Base-by-base conservation (phyloP, 2,329 filamentous ascomycete species). In the Phaeosphaeriaceae sp. region DNA sequence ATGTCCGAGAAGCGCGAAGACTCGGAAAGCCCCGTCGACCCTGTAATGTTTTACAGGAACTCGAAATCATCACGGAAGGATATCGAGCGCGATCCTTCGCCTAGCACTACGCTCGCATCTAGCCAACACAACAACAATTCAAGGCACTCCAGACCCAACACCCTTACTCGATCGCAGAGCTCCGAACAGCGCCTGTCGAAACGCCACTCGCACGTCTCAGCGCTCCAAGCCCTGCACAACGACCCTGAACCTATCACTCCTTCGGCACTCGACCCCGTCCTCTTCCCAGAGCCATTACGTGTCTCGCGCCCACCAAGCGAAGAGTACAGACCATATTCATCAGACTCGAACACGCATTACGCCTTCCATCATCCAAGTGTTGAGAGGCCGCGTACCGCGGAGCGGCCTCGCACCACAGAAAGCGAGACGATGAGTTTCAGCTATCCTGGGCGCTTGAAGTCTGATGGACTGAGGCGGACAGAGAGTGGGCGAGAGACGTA, bases 231-330 rank as follows among this genome's bases (percentile, higher is more conserved):
- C 10, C 22, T 26, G 40, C 55, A 19, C 52, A 47, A n/a, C 52
- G 54, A 7, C 49, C 55, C 17, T 52, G 57, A 46, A 55, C 56
- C 24, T 46, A 47, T 47, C 13, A 32, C 49, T 24, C 53, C 56
- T 0, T 24, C 21, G 3, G 23, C 22, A 9, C 21, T 40, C 44
- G 44, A 47, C 3, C 19, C 43, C 5, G 46, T 49, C 13, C 43
- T 59, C 42, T 56, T 50, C 24, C 60, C 56, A 13, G 49, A 43
- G 5, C 55, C 57, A 1, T 49, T 58, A 1, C 40, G 54, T 21
- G 49, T 55, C 4, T 49, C 53, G 9, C 32, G 53, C 9, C 53
- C 53, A 10, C 22, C 44, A 26, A 48, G 52, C 23, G 49, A 28
- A 17, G 32, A 52, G 13, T 17, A 43, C 19, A 4, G 49, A 1